Base-by-base conservation (phyloP, 352 stramenopile species). In the Phytopythium vexans region DNA sequence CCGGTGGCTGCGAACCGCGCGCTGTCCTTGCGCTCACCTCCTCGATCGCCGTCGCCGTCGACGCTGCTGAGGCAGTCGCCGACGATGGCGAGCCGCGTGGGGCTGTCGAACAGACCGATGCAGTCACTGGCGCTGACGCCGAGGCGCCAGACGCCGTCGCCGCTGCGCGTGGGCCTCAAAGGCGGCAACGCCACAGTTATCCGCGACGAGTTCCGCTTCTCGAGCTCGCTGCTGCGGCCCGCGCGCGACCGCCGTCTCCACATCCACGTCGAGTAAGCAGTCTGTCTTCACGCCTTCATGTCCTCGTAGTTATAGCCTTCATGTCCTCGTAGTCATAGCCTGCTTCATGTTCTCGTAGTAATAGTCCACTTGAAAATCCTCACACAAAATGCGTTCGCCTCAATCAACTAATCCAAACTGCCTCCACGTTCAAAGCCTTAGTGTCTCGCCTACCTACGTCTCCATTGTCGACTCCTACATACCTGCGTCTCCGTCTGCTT, bases 141-240 rank as follows among this genome's bases (percentile, higher is more conserved):
- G 38, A 41, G 37, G 16, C 50, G 36, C 49, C 54, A 10, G 12
- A 14, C 11, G 34, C 12, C 33, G 9, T 21, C 43, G 8, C 32
- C 7, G 27, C 8, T 27, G 21, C 21, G 21, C 52, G 27, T 52
- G 40, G 3, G 34, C 1, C 21, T 12, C 37, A 52, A 21, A 14
- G 38, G 5, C 42, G 12, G 48, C 49, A 41, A 33, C 51, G n/a
- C 35, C 32, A 3, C 54, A 50, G 39, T 12, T 16, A 27, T 27
- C 21, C 21, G 21, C 14, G 55, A 64, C 38, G 16, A 16, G 33
- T 67, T 63, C 40, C 40, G 49, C 4, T 67, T 67, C 41, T 60
- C 40, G 6, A 67, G 55, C 40, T 52, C 60, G 15, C 64, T 68
- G 32, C 60, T 56, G 5, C 60, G 49, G 10, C 60, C 57, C 31